Evolutionary conservation across 352 stramenopile species (phyloP), one percentile per base, ranked within the genome.

Genomic region (Aphanomyces astaci): DNA sequence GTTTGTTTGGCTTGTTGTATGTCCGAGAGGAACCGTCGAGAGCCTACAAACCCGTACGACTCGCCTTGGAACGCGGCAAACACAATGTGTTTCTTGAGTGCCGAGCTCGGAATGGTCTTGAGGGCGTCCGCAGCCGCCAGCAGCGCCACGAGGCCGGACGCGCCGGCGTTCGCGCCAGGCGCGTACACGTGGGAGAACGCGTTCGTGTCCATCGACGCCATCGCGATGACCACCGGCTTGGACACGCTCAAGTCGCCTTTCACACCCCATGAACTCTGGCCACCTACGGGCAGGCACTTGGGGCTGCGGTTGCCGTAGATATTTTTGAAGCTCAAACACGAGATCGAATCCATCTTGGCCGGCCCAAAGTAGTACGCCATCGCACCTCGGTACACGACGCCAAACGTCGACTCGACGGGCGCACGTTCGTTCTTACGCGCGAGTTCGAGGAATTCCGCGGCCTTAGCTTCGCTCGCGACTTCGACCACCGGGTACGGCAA

Each of bases 351-450:
- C 84, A 92, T 92, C 1, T 78, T 71, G 49, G 79, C 56, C 1
- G 86, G 86, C 1, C 86, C 86, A 73, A 90, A 92, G 70, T 92
- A 92, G 65, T 89, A 92, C 64, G 92, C 88, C 81, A 92, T 89
- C 59, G 82, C 87, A 9, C 80, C 81, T 30, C 77, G 84, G 74
- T 91, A 92, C 24, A 68, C 62, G 32, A 68, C 62, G 27, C 62
- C 62, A 46, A 68, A 68, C 24, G 81, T 90, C 3, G 79, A 76
- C 7, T 80, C 82, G 3, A 63, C 63, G 7, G 56, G 52, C 3
- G 33, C 49, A 33, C 90, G 75, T 4, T 77, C 11, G 71, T 92
- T 94, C 53, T 76, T 86, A 31, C 78, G 64, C 9, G 82, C 86
- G 30, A 82, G 81, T 45, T 78, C 72, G 30, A 78, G 71, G 54